phyloP scores from a whole-genome alignment of 306 rosid species.

The Cucurbita argyrosperma region DNA sequence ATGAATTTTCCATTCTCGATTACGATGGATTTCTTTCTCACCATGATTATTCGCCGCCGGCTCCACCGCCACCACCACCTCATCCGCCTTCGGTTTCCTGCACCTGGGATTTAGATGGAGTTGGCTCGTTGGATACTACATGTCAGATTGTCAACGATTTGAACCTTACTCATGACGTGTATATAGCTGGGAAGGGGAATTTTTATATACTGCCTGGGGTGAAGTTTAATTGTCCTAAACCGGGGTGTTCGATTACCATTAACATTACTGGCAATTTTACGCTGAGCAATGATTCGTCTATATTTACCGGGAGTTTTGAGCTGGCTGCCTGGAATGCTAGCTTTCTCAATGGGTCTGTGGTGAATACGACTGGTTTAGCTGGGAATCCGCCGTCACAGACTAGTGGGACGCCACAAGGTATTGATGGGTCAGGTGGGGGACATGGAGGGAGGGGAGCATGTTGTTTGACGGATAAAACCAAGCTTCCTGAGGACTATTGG shows the following conservation, averaged over 20 bases:
- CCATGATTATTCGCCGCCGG: constrained; percentile 94
- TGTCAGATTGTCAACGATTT: constrained; percentile 63
- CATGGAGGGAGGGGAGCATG: constrained; percentile 97
- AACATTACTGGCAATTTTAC: constrained; percentile 82
- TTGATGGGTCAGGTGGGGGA: constrained; percentile 82
- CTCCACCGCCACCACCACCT: constrained; percentile 98
- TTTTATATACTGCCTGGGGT: constrained; percentile 88
- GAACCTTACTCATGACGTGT: constrained; percentile 88
- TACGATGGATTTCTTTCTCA: constrained; percentile 54
- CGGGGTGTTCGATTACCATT: constrained; percentile 66
- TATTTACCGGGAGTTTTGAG: constrained; percentile 68
- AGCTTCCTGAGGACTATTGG: constrained; percentile 98
- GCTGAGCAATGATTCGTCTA: constrained; percentile 58
- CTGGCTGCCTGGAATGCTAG: constrained; percentile 49
- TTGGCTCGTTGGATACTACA: constrained; percentile 75
- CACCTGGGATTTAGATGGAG: constrained; percentile 69
- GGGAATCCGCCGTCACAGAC: constrained; percentile 92
- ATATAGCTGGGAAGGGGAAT: constrained; percentile 87
- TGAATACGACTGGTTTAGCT: constrained; percentile 71
- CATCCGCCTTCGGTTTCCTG: constrained; percentile 91
- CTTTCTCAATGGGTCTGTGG: constrained; percentile 55
- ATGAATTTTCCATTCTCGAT: constrained; percentile 33
- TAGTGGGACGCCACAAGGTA: constrained; percentile 87
- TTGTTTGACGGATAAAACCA: constrained; percentile 50
- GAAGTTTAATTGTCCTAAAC: constrained; percentile 54